Percentiles rank a stretch among this genome's conserved stretches.
Conservation (phyloP, 2,329 filamentous ascomycete genomes). For the Orbilia ellipsospora region DNA sequence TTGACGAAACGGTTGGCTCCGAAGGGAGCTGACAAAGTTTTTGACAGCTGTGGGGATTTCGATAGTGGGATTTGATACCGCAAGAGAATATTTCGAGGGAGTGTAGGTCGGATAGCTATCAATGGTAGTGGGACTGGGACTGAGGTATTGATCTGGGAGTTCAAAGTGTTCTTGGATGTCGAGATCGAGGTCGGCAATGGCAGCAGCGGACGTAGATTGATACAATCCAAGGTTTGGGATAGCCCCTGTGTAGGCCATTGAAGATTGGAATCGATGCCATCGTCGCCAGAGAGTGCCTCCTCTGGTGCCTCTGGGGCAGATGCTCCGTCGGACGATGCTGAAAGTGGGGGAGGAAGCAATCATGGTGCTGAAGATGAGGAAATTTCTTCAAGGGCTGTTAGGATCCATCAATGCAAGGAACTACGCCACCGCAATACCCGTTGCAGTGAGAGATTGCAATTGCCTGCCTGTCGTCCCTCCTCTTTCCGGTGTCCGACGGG, state of each 20-base stretch:
- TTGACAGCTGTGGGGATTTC: slow-evolving; percentile 31
- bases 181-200: slow-evolving; percentile 9
- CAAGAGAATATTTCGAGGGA: slow-evolving; percentile 40
- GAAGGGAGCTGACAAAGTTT: slow-evolving; percentile 19
- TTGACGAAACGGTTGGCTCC: slow-evolving; percentile 22
- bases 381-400: background rate
- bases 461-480: background rate
- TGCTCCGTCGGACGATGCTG: slow-evolving; percentile 38
- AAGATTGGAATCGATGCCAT: slow-evolving; percentile 51
- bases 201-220: slow-evolving; percentile 7
- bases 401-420: no score
- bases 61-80: background rate
- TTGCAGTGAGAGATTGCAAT: background rate
- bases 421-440: no score
- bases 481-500: background rate
- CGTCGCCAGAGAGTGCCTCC: slow-evolving; percentile 45
- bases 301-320: slow-evolving; percentile 42
- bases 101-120: background rate
- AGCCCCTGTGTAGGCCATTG: slow-evolving; percentile 39
- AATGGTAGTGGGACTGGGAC: background rate
- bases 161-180: slow-evolving; percentile 50
- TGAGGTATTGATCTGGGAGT: slow-evolving; percentile 28
- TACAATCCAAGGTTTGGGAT: slow-evolving; percentile 38
- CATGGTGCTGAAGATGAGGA: slow-evolving; percentile 12
- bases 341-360: slow-evolving; percentile 37